Evolutionary conservation across 805 yeast genomes (phyloP), one percentile per base, ranked within the genome.

Genomic region (Pichia occidentalis): DNA sequence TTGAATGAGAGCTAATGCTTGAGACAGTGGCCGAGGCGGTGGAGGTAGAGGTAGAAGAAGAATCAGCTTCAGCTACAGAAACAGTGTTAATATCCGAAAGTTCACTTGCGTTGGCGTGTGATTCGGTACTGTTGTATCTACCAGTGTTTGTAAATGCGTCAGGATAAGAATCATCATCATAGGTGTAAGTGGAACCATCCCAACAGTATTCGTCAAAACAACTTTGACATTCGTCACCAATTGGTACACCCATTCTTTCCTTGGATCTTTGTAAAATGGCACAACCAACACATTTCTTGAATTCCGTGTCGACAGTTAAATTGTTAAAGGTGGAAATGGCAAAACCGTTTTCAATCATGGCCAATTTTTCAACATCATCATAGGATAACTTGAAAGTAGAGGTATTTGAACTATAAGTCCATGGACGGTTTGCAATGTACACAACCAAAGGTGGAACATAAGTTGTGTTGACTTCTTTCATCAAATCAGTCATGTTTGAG

Each of bases 251-350:
- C 26, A 68, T 59, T 54, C 87, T 70, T 61, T 85, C 92, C 53
- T 80, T 78, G 29, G 80, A 74, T 57, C 95, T 75, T 63, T 85
- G 80, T 42, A 85, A 68, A 32, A 85, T 71, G 8, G 94, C 95
- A 67, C 95, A 85, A 3, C 83, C 84, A 34, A 85, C 70, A 65
- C 95, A 85, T 6, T 77, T 71, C 29, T 73, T 63, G 79, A 84
- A 85, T 28, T 81, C 77, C 4, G 63, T 54, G 47, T 83, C 94
- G 18, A 78, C 53, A 11, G 94, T 80, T 25, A 75, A 60, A 55
- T 84, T 85, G 40, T 68, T 66, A 52, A 81, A 71, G 1, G 88
- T 67, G 10, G 80, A 72, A 11, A 73, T 69, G 49, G 82, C 85
- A 54, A 75, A 82, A 8, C 95, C 95, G 56, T 86, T 86, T 48